Conservation (phyloP, 179 eudicot genomes). For the Carnegiea gigantea region DNA sequence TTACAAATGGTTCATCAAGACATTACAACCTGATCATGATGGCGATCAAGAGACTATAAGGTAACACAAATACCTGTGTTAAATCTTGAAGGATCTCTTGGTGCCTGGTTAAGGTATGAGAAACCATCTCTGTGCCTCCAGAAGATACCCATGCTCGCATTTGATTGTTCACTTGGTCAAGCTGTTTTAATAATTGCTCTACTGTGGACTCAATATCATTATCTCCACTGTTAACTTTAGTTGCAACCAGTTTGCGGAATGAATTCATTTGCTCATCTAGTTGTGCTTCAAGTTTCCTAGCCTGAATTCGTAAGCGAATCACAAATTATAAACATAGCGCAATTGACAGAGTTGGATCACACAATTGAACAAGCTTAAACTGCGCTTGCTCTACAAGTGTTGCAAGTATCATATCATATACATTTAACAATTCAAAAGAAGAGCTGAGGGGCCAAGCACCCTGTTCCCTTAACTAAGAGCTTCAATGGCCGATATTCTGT, state of each 20-base stretch:
- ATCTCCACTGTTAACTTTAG: slow-evolving; percentile 56
- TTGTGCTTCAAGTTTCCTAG: slow-evolving; percentile 94
- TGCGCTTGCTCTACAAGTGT: background rate
- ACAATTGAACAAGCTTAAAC: background rate
- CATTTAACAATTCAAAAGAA: too few species aligned
- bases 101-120: slow-evolving; percentile 96
- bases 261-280: slow-evolving; percentile 94
- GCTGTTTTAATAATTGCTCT: slow-evolving; percentile 73
- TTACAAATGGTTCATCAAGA: background rate
- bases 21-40: background rate
- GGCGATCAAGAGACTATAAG: background rate
- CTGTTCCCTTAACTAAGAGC: too few species aligned
- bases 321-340: background rate
- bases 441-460: too few species aligned
- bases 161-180: slow-evolving; percentile 74
- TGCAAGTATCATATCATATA: background rate
- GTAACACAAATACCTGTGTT: slow-evolving; percentile 59
- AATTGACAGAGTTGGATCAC: background rate
- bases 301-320: slow-evolving; percentile 37
- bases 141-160: slow-evolving; percentile 99
- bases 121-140: slow-evolving; percentile 95
- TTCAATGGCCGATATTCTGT: too few species aligned
- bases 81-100: slow-evolving; percentile 97
- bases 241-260: slow-evolving; percentile 76
- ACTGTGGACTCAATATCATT: slow-evolving; percentile 68